phyloP scores from a whole-genome alignment of 2,329 filamentous ascomycete genomes.

The Ceratocystis alfenasii region DNA sequence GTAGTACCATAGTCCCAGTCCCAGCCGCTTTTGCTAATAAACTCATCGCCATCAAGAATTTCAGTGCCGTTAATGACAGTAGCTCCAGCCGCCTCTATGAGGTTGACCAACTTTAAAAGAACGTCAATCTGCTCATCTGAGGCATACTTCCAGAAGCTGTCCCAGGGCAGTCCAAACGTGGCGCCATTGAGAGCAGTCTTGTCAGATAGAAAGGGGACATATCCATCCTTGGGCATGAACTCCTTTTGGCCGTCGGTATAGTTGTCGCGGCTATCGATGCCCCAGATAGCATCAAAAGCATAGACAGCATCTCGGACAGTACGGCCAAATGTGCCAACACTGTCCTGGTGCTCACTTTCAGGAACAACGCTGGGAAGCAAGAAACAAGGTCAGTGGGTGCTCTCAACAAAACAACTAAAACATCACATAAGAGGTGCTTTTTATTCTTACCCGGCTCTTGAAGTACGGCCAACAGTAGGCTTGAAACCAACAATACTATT shows the following conservation, averaged over 20 bases:
- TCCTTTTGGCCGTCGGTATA: constrained; percentile 49
- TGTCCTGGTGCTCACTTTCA: constrained; percentile 55
- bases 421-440: background rate
- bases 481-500: constrained; percentile 63
- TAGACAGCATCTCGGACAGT: constrained; percentile 58
- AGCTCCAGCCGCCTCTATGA: constrained; percentile 50
- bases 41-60: constrained; percentile 47
- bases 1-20: constrained; percentile 57
- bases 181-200: constrained; percentile 46
- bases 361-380: constrained; percentile 41
- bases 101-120: constrained; percentile 33
- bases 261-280: constrained; percentile 50
- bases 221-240: constrained; percentile 44
- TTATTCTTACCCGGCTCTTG: constrained; percentile 35
- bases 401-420: background rate
- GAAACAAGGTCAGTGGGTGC: constrained; percentile 1
- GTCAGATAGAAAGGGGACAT: constrained; percentile 43
- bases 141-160: constrained; percentile 55
- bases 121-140: constrained; percentile 42
- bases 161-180: constrained; percentile 59
- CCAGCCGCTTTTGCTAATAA: constrained; percentile 58
- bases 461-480: constrained; percentile 62
- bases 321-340: constrained; percentile 53
- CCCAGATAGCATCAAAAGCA: constrained; percentile 56
- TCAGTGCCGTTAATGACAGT: constrained; percentile 59